These are phyloP conservation scores for Arabis hirsuta DNA, from an alignment of 345 rosid species.

Conservation along the genomic window DNA sequence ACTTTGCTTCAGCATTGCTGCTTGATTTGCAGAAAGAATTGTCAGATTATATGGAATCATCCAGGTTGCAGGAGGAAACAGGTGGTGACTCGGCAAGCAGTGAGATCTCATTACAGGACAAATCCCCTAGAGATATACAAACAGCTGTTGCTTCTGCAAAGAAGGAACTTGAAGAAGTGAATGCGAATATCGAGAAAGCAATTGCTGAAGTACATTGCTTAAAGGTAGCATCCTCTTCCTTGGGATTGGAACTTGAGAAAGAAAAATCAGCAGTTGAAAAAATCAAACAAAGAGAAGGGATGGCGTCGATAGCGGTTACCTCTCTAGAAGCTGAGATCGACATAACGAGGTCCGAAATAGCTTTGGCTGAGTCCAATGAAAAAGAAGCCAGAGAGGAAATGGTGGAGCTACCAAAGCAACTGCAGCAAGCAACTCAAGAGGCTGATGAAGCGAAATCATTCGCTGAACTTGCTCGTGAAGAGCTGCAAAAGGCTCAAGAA, in stretches of 20 bases:
- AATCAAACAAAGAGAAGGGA: constrained; percentile 81
- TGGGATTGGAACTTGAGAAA: constrained; percentile 67
- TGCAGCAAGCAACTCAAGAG: constrained; percentile 71
- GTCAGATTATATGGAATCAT: constrained; percentile 70
- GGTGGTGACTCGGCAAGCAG: constrained; percentile 12
- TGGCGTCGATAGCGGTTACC: constrained; percentile 73
- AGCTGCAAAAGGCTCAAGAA: constrained; percentile 70
- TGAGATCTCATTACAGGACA: constrained; percentile 46
- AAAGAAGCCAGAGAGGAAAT: constrained; percentile 68
- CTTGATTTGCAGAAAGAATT: constrained; percentile 82
- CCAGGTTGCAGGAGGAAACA: constrained; percentile 51
- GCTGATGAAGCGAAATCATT: constrained; percentile 80
- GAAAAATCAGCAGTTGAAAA: constrained; percentile 64
- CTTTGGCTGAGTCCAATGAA: constrained; percentile 61
- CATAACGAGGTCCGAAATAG: constrained; percentile 59
- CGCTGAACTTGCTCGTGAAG: constrained; percentile 73
- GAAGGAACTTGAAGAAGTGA: constrained; percentile 86
- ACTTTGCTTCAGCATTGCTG: constrained; percentile 67
- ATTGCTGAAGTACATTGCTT: constrained; percentile 68
- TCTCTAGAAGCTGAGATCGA: constrained; percentile 83
- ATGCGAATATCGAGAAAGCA: constrained; percentile 75
- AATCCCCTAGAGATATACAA: constrained; percentile 55
- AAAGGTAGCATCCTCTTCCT: constrained; percentile 67
- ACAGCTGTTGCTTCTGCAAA: constrained; percentile 70
- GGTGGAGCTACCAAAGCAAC: constrained; percentile 70